Base-by-base conservation (phyloP, 2,329 filamentous ascomycete species). In the Camillea tinctor region DNA sequence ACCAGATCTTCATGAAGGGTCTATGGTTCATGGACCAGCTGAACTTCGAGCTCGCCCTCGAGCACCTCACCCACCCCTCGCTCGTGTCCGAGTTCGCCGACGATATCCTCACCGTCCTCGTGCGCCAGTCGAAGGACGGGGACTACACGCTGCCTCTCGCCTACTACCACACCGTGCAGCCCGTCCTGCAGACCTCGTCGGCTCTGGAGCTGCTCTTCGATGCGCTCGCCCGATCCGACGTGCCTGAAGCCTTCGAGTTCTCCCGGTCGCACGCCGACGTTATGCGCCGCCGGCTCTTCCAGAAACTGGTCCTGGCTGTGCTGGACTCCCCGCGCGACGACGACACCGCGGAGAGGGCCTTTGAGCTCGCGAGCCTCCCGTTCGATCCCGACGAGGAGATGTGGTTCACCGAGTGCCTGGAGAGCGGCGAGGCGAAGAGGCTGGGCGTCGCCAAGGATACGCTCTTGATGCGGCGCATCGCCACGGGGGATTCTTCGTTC, bases 61-160 rank as follows among this genome's bases (percentile, higher is more conserved):
- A 92, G 67, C 87, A 89, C 71, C 84, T 96, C 15, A 88, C 91
- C 3, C 89, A 95, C 68, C 92, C 92, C 0, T 91, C 89, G 1
- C 81, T 96, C 4, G 87, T 89, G 20, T 88, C 90, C 40, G 92
- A 92, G 57, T 96, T 95, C 69, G 84, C 90, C 59, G 91, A 95
- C 75, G 90, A 96, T 62, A 93, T 96, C 56, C 81, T 95, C 66
- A 83, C 84, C 23, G 82, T 84, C 4, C 83, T 95, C 4, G 85
- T 91, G 55, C 82, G 84, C 44, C 82, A 87, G 64, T 81, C 86
- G 21, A 77, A 81, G 50, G 77, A 82, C 53, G 79, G 80, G 59
- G 87, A 92, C 70, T 84, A 85, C 68, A 82, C 78, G 23, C 80
- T 93, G 1, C 84, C 90, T 0, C 81, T 95, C 24, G 88, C 91